A percentile compares a stretch with the other conserved stretches of the same genome.
Conservation (phyloP, 1,284 basidiomycete species). For the Hypsizygus ulmarius region DNA sequence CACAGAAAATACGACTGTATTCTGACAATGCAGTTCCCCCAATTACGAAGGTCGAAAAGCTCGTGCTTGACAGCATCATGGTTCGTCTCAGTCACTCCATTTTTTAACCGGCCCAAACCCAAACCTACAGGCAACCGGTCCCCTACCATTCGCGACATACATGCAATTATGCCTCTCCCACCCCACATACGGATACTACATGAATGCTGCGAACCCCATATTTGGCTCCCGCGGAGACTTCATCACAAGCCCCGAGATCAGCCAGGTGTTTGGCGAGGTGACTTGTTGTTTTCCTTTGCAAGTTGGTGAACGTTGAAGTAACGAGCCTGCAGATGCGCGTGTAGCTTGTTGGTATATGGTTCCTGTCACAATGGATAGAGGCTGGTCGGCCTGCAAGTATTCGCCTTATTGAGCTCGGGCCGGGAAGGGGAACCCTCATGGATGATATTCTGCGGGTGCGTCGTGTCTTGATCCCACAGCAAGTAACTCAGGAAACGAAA, state of each 20-base stretch:
- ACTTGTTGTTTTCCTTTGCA: conserved; percentile 6
- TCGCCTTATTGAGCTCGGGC: conserved; percentile 89
- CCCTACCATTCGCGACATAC: conserved; percentile 82
- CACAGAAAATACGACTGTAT: conserved; percentile 8
- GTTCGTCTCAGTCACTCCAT: conserved; percentile 30
- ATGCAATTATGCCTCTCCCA: conserved; percentile 89
- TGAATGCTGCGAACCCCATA: conserved; percentile 67
- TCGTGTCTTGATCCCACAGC: neutral
- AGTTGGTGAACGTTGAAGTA: conserved; percentile 26
- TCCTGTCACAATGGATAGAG: conserved; percentile 76
- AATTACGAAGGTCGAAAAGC: conserved; percentile 53
- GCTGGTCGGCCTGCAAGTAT: conserved; percentile 52
- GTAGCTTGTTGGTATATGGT: conserved; percentile 86
- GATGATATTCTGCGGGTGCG: conserved; percentile 85
- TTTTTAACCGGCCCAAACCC: conserved; percentile 5
- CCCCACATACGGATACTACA: conserved; percentile 89
- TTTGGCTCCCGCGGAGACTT: conserved; percentile 93
- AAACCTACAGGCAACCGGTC: conserved; percentile 75
- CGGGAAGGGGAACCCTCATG: conserved; percentile 92
- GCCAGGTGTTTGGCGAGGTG: conserved; percentile 96
- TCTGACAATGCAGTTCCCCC: conserved; percentile 13
- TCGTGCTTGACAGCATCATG: conserved; percentile 68
- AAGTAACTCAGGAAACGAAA: too few species aligned
- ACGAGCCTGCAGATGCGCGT: conserved; percentile 33
- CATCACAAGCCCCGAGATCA: conserved; percentile 95